Percentiles rank a stretch among this genome's conserved stretches.
These are phyloP conservation scores for Rhizophlyctis rosea DNA, from an alignment of 192 early-diverging fungal species.

Conservation along the genomic window DNA sequence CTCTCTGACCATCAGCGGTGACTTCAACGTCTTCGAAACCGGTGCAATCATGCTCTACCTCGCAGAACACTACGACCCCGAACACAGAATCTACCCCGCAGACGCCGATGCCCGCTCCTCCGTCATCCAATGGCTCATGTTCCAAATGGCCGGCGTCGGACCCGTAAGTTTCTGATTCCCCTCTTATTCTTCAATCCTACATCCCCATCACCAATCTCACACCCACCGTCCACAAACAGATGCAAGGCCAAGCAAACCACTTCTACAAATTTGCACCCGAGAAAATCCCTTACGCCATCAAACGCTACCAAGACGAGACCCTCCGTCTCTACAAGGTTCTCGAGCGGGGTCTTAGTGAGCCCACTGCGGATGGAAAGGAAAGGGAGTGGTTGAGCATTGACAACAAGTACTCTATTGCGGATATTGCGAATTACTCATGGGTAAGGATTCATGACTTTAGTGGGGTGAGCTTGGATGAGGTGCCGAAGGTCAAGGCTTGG, in stretches of 20 bases:
- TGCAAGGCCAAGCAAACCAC: conserved; percentile 54
- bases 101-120: conserved; percentile 40
- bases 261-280: conserved; percentile 48
- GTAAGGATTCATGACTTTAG: too few species aligned
- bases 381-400: conserved; percentile 28
- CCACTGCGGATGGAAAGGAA: too few species aligned
- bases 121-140: conserved; percentile 58
- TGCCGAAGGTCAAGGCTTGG: too few species aligned
- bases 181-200: conserved; percentile 1
- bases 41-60: conserved; percentile 60
- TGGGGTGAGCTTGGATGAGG: too few species aligned
- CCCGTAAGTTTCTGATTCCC: background rate
- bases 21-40: conserved; percentile 55
- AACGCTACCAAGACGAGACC: conserved; percentile 54
- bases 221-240: conserved; percentile 10
- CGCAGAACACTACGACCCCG: conserved; percentile 49
- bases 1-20: too few species aligned
- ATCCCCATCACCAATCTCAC: background rate
- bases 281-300: conserved; percentile 49
- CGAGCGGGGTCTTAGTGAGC: conserved; percentile 26
- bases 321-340: conserved; percentile 43
- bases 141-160: conserved; percentile 41
- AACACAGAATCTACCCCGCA: conserved; percentile 39
- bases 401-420: conserved; percentile 46
- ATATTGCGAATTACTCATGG: conserved; percentile 51